These are phyloP conservation scores for Aspergillus floridensis DNA, from an alignment of 2,329 filamentous ascomycete species.

Conservation along the genomic window DNA sequence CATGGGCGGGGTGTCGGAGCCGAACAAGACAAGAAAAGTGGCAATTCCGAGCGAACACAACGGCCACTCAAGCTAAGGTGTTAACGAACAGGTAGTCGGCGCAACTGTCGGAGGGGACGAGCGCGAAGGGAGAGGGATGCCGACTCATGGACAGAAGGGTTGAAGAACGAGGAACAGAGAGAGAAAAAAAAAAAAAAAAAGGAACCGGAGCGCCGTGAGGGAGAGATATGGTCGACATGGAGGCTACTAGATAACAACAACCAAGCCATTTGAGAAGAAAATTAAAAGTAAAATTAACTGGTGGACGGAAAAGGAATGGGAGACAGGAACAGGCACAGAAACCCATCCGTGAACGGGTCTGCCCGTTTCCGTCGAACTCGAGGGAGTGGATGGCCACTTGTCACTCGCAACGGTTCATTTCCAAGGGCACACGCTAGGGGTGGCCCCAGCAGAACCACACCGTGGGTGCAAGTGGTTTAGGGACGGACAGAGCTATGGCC, in stretches of 20 bases:
- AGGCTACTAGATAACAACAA: background rate
- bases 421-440: constrained; percentile 2
- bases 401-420: background rate
- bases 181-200: background rate
- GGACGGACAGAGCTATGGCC: background rate
- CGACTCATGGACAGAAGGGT: background rate
- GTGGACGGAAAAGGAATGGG: constrained; percentile 12
- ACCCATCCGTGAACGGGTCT: constrained; percentile 6
- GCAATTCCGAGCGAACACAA: background rate
- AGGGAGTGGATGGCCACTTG: background rate
- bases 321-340: background rate
- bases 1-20: constrained; percentile 62
- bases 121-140: background rate
- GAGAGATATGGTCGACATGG: constrained; percentile 1
- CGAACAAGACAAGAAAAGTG: constrained; percentile 43
- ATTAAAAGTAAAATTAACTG: constrained; percentile 5
- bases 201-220: background rate
- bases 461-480: background rate
- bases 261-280: background rate
- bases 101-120: background rate
- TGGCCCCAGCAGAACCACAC: background rate
- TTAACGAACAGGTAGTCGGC: background rate
- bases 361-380: constrained; percentile 6
- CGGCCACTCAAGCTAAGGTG: background rate
- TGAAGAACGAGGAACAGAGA: background rate